Evolutionary conservation across 2,329 filamentous ascomycete species (phyloP), one percentile per base, ranked within the genome.

Genomic region (Metarhizium anisopliae): DNA sequence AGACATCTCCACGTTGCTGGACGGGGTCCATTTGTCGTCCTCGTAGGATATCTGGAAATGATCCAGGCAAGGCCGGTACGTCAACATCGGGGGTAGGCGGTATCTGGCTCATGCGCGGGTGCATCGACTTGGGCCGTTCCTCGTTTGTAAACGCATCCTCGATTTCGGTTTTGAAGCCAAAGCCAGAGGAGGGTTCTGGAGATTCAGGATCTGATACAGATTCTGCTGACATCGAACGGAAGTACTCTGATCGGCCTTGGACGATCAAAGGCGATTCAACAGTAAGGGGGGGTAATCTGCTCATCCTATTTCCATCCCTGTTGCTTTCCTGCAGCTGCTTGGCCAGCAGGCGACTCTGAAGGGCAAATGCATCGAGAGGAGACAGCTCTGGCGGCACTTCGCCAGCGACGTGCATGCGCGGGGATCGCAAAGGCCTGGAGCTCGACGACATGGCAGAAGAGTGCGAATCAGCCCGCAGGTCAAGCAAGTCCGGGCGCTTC

Each of bases 291-390:
- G 92, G 90, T 47, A 97, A 75, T 47, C 93, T 83, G 72, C 92
- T 96, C 72, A 96, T 82, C 56, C 92, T 83, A 61, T 85, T 84
- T 52, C 89, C 91, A 59, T 82, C 81, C 66, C 82, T 85, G 65
- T 83, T 81, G 60, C 83, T 86, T 62, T 94, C 86, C 69, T 96
- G 87, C 59, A 99, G 83, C 71, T 95, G 88, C 72, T 84, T 89
- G 43, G 91, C 91, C 53, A 99, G 81, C 63, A 95, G 75, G 56
- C 93, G 86, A 64, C 92, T 95, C 68, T 97, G 93, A 59, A 93
- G 80, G 25, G 93, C 93, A 68, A 99, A 95, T 51, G 93, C 93
- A 78, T 99, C 94, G 61, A 99, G 81, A 11, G 94, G 94, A 7
- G 94, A 97, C 56, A 97, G 79, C 53, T 94, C 89, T 5, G 94